A percentile compares a stretch with the other conserved stretches of the same genome.
phyloP scores from a whole-genome alignment of 306 rosid genomes.

The Amphicarpaea edgeworthii region DNA sequence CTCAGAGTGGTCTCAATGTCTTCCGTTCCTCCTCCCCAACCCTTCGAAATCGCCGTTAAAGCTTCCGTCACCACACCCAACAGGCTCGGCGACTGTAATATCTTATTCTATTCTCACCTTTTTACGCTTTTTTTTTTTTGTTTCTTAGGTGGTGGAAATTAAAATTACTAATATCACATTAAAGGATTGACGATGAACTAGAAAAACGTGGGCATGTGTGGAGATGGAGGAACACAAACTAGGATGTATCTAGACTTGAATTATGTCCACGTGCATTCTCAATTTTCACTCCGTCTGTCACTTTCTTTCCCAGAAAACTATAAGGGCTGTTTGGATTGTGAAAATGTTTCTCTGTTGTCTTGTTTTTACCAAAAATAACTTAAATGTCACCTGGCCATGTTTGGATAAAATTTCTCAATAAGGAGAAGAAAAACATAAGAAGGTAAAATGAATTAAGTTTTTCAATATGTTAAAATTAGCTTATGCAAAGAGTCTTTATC shows the following conservation, averaged over 20 bases:
- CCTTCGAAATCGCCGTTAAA: slow-evolving; percentile 77
- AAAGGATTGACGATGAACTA: background rate
- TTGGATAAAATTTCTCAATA: background rate
- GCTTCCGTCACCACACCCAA: slow-evolving; percentile 70
- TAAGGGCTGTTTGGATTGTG: background rate
- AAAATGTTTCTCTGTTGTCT: slow-evolving; percentile 3
- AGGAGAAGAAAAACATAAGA: background rate
- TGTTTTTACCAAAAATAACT: background rate
- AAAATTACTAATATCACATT: background rate
- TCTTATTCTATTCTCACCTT: background rate
- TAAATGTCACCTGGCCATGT: background rate
- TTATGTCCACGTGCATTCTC: slow-evolving; percentile 40
- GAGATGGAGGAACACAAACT: background rate
- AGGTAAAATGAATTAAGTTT: background rate
- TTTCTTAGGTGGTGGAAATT: background rate
- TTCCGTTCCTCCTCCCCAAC: slow-evolving; percentile 52
- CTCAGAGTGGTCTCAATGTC: slow-evolving; percentile 66
- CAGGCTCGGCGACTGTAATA: slow-evolving; percentile 83
- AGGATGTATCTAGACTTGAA: slow-evolving; percentile 45
- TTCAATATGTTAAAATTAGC: no score
- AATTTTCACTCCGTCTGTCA: no score
- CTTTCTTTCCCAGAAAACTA: background rate
- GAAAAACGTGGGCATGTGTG: background rate
- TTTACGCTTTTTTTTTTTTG: background rate
- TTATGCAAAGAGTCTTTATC: background rate